A percentile compares a stretch with the other conserved stretches of the same genome.
Evolutionary conservation across 1,284 basidiomycete genomes (phyloP).

Genomic region (Golubevia pallescens): DNA sequence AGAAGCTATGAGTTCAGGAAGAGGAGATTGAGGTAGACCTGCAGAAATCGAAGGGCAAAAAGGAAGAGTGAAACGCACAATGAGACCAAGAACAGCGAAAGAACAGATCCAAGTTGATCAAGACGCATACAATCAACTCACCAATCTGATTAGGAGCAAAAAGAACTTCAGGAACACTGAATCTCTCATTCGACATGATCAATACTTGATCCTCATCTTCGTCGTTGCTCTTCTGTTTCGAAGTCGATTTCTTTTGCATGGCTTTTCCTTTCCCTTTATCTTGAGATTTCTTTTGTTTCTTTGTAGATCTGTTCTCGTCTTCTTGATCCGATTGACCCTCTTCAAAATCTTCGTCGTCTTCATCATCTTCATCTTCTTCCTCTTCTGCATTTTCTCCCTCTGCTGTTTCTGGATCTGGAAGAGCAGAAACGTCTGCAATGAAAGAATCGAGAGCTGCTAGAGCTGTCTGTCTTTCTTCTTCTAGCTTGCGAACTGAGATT

Average conservation of each 20-base stretch:
- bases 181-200: constrained; percentile 85
- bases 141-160: constrained; percentile 89
- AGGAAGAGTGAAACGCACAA: not conserved
- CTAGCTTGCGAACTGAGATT: not conserved
- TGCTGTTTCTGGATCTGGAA: not conserved
- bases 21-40: constrained; percentile 82
- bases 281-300: not conserved
- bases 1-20: constrained; percentile 76
- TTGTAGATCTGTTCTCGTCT: constrained; percentile 10
- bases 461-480: not conserved
- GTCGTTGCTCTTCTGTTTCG: constrained; percentile 8
- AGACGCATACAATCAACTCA: constrained; percentile 61
- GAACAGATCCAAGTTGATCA: not conserved
- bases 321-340: constrained; percentile 4
- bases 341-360: constrained; percentile 29
- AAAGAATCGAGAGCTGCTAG: not conserved
- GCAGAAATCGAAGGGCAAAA: constrained; percentile 14
- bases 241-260: not conserved
- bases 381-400: constrained; percentile 4
- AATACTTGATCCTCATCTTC: constrained; percentile 76
- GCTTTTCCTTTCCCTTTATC: constrained; percentile 11
- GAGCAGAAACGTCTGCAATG: not conserved
- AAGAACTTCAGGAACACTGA: constrained; percentile 83
- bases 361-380: constrained; percentile 14
- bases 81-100: not conserved